Percentiles rank a stretch among this genome's conserved stretches.
phyloP scores from a whole-genome alignment of 2,329 filamentous ascomycete species.

The Colletotrichum kahawae region DNA sequence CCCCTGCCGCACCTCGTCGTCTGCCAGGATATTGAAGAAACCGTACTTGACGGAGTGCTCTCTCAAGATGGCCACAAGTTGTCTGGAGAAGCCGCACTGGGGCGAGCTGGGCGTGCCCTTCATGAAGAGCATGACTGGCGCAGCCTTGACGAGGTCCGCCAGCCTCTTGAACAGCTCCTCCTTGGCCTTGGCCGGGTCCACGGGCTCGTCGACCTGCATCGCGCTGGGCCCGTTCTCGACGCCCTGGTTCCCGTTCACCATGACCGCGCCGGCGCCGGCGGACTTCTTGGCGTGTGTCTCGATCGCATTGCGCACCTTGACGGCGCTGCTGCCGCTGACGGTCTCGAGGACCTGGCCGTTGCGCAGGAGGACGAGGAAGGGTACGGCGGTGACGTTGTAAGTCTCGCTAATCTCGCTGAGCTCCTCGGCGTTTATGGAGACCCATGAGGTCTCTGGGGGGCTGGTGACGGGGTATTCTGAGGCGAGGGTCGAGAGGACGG shows the following conservation, averaged over 20 bases:
- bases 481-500: constrained; percentile 84
- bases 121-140: constrained; percentile 98
- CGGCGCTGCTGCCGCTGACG: constrained; percentile 87
- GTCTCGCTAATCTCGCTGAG: constrained; percentile 88
- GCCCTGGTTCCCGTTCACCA: constrained; percentile 35
- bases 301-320: constrained; percentile 83
- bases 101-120: constrained; percentile 90
- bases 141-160: constrained; percentile 86
- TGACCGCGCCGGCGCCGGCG: constrained; percentile 39
- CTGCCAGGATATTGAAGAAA: constrained; percentile 98
- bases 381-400: constrained; percentile 94
- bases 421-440: constrained; percentile 93
- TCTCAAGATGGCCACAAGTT: constrained; percentile 83
- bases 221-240: constrained; percentile 28
- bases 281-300: constrained; percentile 74
- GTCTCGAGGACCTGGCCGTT: constrained; percentile 79
- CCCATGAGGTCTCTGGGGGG: constrained; percentile 76
- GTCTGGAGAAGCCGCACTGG: constrained; percentile 91
- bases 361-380: constrained; percentile 85
- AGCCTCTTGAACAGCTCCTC: constrained; percentile 86
- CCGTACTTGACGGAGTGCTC: constrained; percentile 95
- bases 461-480: constrained; percentile 77
- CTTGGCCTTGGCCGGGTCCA: constrained; percentile 61
- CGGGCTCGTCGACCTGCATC: constrained; percentile 33
- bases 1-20: constrained; percentile 95